Evolutionary conservation across 352 stramenopile genomes (phyloP).

Genomic region (Pythium angustatum): DNA sequence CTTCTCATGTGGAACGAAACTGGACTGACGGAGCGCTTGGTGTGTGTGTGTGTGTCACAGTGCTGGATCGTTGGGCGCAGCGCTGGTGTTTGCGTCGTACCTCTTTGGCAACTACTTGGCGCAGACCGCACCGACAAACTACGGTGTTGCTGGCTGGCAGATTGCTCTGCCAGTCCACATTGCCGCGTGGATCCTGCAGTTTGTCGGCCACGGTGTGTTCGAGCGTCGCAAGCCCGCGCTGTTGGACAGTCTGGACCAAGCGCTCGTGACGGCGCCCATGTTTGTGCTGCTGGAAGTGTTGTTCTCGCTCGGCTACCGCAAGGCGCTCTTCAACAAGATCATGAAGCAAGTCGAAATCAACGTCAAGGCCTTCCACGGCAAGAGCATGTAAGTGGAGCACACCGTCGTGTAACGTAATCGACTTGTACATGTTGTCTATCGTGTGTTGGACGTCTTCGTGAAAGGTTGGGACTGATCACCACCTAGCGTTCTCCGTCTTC

Average conservation of each 20-base stretch:
- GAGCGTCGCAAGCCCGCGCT: constrained; percentile 83
- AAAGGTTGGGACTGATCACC: too few species aligned
- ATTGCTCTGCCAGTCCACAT: constrained; percentile 60
- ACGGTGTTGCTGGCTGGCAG: constrained; percentile 48
- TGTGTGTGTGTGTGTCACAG: constrained; percentile 4
- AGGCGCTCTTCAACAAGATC: constrained; percentile 59
- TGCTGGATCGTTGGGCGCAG: constrained; percentile 54
- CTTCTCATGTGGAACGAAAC: not conserved
- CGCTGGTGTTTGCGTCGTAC: constrained; percentile 50
- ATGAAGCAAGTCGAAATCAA: constrained; percentile 67
- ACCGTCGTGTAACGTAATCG: too few species aligned
- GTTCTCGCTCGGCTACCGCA: constrained; percentile 74
- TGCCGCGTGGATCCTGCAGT: constrained; percentile 75
- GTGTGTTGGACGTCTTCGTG: too few species aligned
- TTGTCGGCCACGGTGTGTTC: constrained; percentile 87
- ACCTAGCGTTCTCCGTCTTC: too few species aligned
- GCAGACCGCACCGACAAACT: constrained; percentile 33
- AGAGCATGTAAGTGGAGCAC: constrained; percentile 9
- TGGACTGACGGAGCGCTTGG: not conserved
- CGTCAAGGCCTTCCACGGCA: constrained; percentile 57
- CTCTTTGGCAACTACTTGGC: constrained; percentile 66
- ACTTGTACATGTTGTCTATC: too few species aligned
- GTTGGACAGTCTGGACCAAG: constrained; percentile 85
- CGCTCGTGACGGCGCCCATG: constrained; percentile 75
- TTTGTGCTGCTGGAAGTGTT: constrained; percentile 86